Conservation (phyloP, 176 grass and related monocot species). For the Zea mays region DNA sequence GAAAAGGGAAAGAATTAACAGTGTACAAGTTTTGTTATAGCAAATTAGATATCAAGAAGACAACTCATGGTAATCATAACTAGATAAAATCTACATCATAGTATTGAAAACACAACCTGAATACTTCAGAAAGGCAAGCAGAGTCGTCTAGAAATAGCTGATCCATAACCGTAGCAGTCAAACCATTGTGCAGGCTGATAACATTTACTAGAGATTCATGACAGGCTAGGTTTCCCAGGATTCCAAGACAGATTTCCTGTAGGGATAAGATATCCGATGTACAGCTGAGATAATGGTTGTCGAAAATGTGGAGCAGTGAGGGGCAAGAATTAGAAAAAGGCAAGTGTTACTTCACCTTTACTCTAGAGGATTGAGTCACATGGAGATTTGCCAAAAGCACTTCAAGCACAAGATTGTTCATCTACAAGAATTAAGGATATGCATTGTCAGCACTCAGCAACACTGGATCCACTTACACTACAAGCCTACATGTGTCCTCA, state of each 20-base stretch:
- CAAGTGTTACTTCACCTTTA: constrained; percentile 52
- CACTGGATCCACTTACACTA: constrained; percentile 31
- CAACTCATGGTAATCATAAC: constrained; percentile 2
- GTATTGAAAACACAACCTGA: constrained; percentile 55
- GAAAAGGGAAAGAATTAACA: neutral
- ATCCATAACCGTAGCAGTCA: constrained; percentile 64
- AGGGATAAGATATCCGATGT: constrained; percentile 33
- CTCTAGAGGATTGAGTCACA: constrained; percentile 59
- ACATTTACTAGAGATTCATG: constrained; percentile 64
- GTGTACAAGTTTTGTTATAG: constrained; percentile 5
- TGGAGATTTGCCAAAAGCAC: constrained; percentile 80
- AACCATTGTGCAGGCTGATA: constrained; percentile 64
- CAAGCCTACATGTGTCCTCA: neutral
- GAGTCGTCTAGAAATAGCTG: constrained; percentile 83
- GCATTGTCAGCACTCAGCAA: constrained; percentile 33
- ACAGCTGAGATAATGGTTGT: constrained; percentile 8
- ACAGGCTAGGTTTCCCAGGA: constrained; percentile 87
- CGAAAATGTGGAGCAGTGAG: constrained; percentile 4
- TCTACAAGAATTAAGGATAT: constrained; percentile 52
- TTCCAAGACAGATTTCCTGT: constrained; percentile 96
- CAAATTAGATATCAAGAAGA: constrained; percentile 10
- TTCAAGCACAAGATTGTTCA: constrained; percentile 82
- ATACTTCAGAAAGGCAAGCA: constrained; percentile 75
- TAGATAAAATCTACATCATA: constrained; percentile 15
- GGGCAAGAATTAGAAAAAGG: neutral